phyloP scores from a whole-genome alignment of 2,329 filamentous ascomycete species.

The Pyricularia grisea region DNA sequence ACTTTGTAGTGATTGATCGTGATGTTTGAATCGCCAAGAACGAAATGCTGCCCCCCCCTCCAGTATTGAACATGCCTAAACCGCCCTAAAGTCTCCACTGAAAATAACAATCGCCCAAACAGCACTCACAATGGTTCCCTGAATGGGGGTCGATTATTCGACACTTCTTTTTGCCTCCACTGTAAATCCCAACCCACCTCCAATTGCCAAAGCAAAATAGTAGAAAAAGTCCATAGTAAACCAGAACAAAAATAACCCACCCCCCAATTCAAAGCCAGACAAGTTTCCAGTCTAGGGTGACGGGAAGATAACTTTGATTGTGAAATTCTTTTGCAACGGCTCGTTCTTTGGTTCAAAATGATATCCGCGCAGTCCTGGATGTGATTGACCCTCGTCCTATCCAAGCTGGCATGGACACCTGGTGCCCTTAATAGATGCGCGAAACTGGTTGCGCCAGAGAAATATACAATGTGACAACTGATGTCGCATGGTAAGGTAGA shows the following conservation, averaged over 20 bases:
- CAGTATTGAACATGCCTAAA: too few relatives aligned
- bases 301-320: background rate
- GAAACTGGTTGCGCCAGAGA: background rate
- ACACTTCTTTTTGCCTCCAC: too few relatives aligned
- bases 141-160: too few relatives aligned
- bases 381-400: background rate
- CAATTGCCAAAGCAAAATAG: too few relatives aligned
- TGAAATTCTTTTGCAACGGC: background rate
- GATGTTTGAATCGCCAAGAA: background rate
- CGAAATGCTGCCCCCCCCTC: background rate
- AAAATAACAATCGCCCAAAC: too few relatives aligned
- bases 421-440: background rate
- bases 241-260: too few relatives aligned
- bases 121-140: too few relatives aligned
- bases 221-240: too few relatives aligned
- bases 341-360: background rate
- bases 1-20: background rate
- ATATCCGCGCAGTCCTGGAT: background rate
- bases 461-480: background rate
- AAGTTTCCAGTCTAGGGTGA: background rate
- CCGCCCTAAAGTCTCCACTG: too few relatives aligned
- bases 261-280: too few relatives aligned
- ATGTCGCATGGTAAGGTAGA: background rate
- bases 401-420: background rate
- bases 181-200: too few relatives aligned